Base-by-base conservation (phyloP, 306 rosid species). In the Lathyrus sativus region DNA sequence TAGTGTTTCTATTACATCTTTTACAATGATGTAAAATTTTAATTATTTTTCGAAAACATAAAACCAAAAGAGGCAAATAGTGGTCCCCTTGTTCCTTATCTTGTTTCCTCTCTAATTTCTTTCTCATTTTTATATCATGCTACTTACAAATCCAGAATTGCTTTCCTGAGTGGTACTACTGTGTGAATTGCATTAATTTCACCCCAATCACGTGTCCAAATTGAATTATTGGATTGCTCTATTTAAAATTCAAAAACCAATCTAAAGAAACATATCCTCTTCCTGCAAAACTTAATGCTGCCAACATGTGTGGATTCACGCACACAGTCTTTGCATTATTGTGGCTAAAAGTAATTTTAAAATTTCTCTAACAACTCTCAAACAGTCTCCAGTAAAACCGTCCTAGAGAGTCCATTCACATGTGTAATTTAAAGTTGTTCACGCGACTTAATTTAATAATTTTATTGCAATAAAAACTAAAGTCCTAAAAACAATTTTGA, bases 81-180 rank as follows among this genome's bases (percentile, higher is more conserved):
- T 68, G 75, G 75, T 68, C 80, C 80, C 70, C 74, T 58, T 12
- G 19, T 60, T 68, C n/a, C 62, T 14, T 11, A 67, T 75, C 69
- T 61, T 68, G 58, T 38, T 41, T 51, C 33, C 33, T 26, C 41
- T 49, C 38, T 37, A 2, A 74, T 44, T 65, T 58, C 24, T 59
- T 59, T 75, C 5, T 37, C 45, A 18, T 53, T 51, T 61, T 50
- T 29, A 31, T 2, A 13, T 28, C 28, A 18, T 48, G 3, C 13
- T 43, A 22, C 7, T 7, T 6, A 2, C 55, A 14, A 69, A 11
- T 55, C 3, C 43, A 69, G 49, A 55, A 68, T 37, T 67, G 33
- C 18, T 67, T 68, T 9, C 29, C 17, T 55, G 28, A 26, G 54
- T 31, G 62, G 54, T 31, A 37, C 62, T 28, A 24, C 62, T 28